Evolutionary conservation across 495 filamentous ascomycete species (phyloP), one percentile per base, ranked within the genome.

Genomic region (Cryomyces minteri): DNA sequence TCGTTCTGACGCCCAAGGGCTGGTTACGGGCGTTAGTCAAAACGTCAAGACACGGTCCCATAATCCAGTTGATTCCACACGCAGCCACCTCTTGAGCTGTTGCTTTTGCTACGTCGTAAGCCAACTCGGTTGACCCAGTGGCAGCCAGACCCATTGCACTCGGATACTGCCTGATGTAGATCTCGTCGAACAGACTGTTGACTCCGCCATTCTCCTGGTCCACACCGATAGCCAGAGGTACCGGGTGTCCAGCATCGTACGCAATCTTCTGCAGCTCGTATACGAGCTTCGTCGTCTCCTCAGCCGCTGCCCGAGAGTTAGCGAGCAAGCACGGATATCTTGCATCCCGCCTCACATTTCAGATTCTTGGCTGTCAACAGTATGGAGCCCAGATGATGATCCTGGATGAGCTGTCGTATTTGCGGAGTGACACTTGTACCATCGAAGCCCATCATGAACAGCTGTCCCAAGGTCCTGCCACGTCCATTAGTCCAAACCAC

Each of bases 371-470:
- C 83, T 9, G 84, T 85, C 34, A 94, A 64, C 39, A 94, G 67
- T 49, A 94, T 75, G n/a, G 78, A 80, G 12, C 82, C 86, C 8
- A 94, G 56, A 53, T 93, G 80, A 53, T 92, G 82, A 49, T 88
- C 71, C 57, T 84, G 76, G 53, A 94, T 92, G 49, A 94, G 73
- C 34, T 74, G 74, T 53, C 77, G 77, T 53, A 94, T 90, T 62
- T 87, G 82, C 41, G 80, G 79, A 29, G 80, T 90, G 47, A 92
- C 79, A 53, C 82, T 73, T 40, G 84, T 88, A 47, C 85, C 85
- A 70, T 94, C 84, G 67, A 87, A 94, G 59, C 84, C 86, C 84
- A 92, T 88, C 72, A 92, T 88, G 64, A 93, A 79, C 62, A 92
- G 76, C 70, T 93, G 85, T 45, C 86, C 86, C 70, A 88, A 82